Base-by-base conservation (phyloP, 345 rosid genomes). In the Balakata baccata region DNA sequence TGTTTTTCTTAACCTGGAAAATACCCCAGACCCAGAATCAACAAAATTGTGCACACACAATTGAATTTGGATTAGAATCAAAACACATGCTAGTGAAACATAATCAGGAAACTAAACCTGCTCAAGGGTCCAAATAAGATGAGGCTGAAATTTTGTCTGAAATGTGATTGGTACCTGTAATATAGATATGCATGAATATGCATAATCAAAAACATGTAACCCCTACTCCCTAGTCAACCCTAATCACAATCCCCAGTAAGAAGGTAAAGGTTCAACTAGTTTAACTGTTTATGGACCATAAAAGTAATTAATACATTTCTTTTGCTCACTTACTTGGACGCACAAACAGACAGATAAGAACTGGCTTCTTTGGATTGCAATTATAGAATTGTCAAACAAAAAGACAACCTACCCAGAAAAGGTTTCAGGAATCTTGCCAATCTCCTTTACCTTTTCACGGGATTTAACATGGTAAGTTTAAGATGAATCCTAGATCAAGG, bases 111-210 rank as follows among this genome's bases (percentile, higher is more conserved):
- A 25, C 53, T 29, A 58, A 82, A 95, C 99, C 99, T 91, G 92
- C 76, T 95, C 98, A 60, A 95, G 89, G 8, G 90, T 81, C 97
- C 96, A 91, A 71, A 89, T 85, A 82, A 92, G 96, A 79, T 90
- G 94, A 37, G 90, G 88, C 92, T 88, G 98, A 77, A 89, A 93
- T 73, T 85, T 93, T 7, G 96, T 89, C 79, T 90, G 80, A 73
- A 88, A 96, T 65, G 96, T 91, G 79, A 88, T 72, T 67, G 94
- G 98, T 68, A 88, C 96, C 99, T 96, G 87, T 69, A 71, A 29
- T 47, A 77, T 20, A 38, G 64, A 78, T 0, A 58, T 10, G 38
- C 58, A 79, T 67, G 22, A 17, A 18, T 63, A 38, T 22, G 34
- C 47, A 16, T 63, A 39, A 7, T 9, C 11, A 17, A 39, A 63